Evolutionary conservation across 2,329 filamentous ascomycete species (phyloP).

Genomic region (Trematosphaeria pertusa): DNA sequence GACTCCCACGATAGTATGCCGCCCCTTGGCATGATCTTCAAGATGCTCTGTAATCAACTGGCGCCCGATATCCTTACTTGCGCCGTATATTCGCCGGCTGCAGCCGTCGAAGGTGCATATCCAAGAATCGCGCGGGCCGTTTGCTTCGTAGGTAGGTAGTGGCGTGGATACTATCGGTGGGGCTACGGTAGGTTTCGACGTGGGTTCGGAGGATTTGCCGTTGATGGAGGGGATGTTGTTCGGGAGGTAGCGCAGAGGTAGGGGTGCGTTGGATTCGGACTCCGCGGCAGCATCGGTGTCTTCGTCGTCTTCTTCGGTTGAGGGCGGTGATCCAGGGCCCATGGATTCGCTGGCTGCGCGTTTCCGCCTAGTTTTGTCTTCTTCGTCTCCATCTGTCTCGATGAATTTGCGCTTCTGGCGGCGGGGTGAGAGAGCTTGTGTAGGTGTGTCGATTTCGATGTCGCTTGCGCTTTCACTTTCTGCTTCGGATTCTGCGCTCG

Average conservation of each 20-base stretch:
- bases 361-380: constrained; percentile 32
- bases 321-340: constrained; percentile 30
- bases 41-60: constrained; percentile 67
- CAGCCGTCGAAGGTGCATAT: constrained; percentile 70
- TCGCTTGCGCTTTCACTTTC: constrained; percentile 28
- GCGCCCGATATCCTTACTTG: constrained; percentile 63
- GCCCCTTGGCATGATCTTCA: constrained; percentile 64
- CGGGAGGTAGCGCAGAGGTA: constrained; percentile 36
- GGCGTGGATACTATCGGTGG: constrained; percentile 39
- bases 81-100: constrained; percentile 67
- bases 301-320: constrained; percentile 24
- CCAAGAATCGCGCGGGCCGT: constrained; percentile 70
- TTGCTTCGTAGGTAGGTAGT: constrained; percentile 42
- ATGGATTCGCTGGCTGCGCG: constrained; percentile 32
- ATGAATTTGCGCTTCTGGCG: constrained; percentile 39
- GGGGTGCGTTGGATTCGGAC: constrained; percentile 14
- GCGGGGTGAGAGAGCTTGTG: constrained; percentile 32
- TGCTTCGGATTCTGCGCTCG: constrained; percentile 7
- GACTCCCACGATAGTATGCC: constrained; percentile 58
- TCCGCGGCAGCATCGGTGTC: constrained; percentile 13
- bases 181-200: constrained; percentile 18
- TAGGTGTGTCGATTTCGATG: constrained; percentile 37
- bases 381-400: constrained; percentile 17
- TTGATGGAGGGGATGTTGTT: constrained; percentile 11
- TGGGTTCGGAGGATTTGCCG: constrained; percentile 12